Base-by-base conservation (phyloP, 139 green algal species). In the Ettlia oleoabundans region DNA sequence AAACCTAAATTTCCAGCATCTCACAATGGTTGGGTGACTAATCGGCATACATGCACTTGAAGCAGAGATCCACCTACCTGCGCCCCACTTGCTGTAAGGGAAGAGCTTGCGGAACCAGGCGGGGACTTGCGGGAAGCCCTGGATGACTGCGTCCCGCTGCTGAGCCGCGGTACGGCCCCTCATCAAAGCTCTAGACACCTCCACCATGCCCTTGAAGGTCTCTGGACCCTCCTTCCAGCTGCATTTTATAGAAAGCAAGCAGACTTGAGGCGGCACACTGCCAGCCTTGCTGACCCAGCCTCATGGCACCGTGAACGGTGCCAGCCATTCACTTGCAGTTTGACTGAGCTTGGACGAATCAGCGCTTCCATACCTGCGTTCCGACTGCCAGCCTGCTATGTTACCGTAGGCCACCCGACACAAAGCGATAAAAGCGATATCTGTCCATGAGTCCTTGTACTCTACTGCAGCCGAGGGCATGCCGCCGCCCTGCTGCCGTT, bases 151-250 rank as follows among this genome's bases (percentile, higher is more conserved):
- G 18, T 83, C 77, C 19, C 78, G 69, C 80, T 95, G 91, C 82
- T 93, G 35, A 19, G 51, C 74, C 21, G 87, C 81, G 1, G 35
- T 88, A 30, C 84, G 72, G 15, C 91, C 87, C 83, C 87, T 86
- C 78, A 88, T 81, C 19, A 96, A 79, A 21, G 86, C 85, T 18
- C 82, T 80, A 0, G 85, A 91, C 4, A 96, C 92, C 78, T 96
- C 92, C 1, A 96, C 86, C 92, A 96, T 96, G 38, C 92, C 92
- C 19, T 47, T 24, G 86, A 93, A 96, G 0, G 88, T 92, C 38
- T 92, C 83, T 3, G 18, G 40, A 5, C 77, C 83, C 4, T 86
- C 76, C 19, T 37, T 81, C 84, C 87, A 94, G 66, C 70, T 83
- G 28, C 51, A 38, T 19, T n/a, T 28, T 28, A 42, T 83, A 2